A percentile compares a stretch with the other conserved stretches of the same genome.
Evolutionary conservation across 2,329 filamentous ascomycete genomes (phyloP).

Genomic region (Fusarium globosum): DNA sequence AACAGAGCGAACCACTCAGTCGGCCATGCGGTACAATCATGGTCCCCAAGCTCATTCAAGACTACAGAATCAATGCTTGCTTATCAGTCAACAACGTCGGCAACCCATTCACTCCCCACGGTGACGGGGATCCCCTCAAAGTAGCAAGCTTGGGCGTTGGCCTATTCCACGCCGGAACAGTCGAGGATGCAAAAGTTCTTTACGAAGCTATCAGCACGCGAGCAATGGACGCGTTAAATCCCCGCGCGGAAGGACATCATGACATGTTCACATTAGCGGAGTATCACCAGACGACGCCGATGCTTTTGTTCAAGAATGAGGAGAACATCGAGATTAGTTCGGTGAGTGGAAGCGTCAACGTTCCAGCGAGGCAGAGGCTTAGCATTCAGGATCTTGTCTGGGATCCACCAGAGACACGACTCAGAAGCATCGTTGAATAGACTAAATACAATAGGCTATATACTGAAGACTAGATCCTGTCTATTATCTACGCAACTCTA

Average conservation of each 20-base stretch:
- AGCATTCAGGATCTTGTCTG: constrained; percentile 4
- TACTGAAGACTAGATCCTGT: background rate
- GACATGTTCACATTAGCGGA: rapidly evolving
- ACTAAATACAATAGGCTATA: background rate
- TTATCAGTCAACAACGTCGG: constrained; percentile 8
- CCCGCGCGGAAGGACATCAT: rapidly evolving
- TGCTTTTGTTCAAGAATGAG: constrained; percentile 13
- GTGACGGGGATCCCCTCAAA: background rate
- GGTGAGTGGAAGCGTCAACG: background rate
- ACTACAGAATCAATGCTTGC: constrained; percentile 1
- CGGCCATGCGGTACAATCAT: constrained; percentile 14
- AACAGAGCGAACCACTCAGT: background rate
- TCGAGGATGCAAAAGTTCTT: background rate
- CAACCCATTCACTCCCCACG: constrained; percentile 3
- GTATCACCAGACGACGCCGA: background rate
- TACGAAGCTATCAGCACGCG: constrained; percentile 13
- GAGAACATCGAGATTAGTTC: background rate
- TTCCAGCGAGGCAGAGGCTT: background rate
- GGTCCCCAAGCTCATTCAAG: constrained; percentile 3
- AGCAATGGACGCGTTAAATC: background rate
- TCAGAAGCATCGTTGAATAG: background rate
- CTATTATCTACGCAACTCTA: background rate
- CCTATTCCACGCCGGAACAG: constrained; percentile 4
- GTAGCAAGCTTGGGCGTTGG: constrained; percentile 13
- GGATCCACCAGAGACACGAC: constrained; percentile 11